Base-by-base conservation (phyloP, 2,329 filamentous ascomycete genomes). In the Diaporthe capsici region DNA sequence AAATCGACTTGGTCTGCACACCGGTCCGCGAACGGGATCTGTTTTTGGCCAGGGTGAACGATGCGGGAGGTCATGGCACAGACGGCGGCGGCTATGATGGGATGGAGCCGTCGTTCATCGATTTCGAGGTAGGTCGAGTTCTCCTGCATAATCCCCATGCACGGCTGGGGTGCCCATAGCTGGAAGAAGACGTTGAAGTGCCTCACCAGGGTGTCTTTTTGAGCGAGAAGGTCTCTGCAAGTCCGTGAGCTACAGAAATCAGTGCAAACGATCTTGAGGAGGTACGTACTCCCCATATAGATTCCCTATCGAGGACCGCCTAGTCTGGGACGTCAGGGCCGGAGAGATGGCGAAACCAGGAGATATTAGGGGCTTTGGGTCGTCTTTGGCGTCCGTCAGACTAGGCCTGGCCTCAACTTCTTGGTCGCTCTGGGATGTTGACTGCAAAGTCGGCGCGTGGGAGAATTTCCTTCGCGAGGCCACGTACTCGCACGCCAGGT, bases 141-240 rank as follows among this genome's bases (percentile, higher is more conserved):
- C 3, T 81, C 83, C 58, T 86, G 84, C 7, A 86, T 79, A 72
- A 85, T 85, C 15, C 84, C 83, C 75, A 85, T 81, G 72, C 83
- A 84, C 7, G 84, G 85, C 34, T 85, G 80, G 75, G 81, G 83
- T 75, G 83, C 85, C 58, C 85, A 78, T 51, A 83, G 79, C 37
- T 84, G 81, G 74, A 86, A 84, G 75, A 85, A 87, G 0, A 82
- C 83, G 65, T 85, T 82, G 28, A 85, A 79, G 75, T 86, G 84
- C 25, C 79, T 80, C 47, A 83, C 68, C 20, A 86, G 77, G 49
- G 85, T 75, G n/a, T 84, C 80, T 80, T 83, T 55, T 81, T 82
- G 9, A 68, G 82, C 79, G 28, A 86, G 75, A 25, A 83, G 77
- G 63, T 84, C 82, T 65, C 84, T 77, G 25, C 49, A 37, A 68